Evolutionary conservation across 768 basidiomycete species (phyloP), one percentile per base, ranked within the genome.

Genomic region (Mycena albidolilacea): DNA sequence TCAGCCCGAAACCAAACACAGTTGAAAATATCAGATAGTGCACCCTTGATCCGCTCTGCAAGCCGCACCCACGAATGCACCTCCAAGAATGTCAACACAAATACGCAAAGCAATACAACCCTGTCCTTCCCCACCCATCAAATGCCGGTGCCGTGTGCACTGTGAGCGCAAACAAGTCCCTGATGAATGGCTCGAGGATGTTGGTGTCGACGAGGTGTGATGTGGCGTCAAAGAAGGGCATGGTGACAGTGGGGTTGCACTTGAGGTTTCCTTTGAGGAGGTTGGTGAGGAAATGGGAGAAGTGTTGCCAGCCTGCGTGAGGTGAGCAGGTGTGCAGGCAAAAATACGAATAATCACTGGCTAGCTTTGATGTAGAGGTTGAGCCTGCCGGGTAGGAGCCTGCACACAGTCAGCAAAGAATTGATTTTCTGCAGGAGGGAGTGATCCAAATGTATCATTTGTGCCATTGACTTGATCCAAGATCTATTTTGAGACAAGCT

Each of bases 371-470:
- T 54, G 58, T 62, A 62, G 4, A 73, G 21, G 10, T 61, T 14
- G 11, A 73, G 44, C 0, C 72, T 72, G 43, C 55, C 71, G 6
- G 69, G 64, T 69, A 71, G 4, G 59, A 61, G 23, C 75, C 74
- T 75, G 59, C 19, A 17, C 15, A n/a, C 5, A 3, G 6, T 35
- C 44, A 44, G 65, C 17, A 3, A 9, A n/a, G 17, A 52, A 9
- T 43, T 14, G 14, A 43, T 52, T 30, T 30, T 30, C 30, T 30
- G 4, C 30, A 4, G 30, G 30, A 5, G 17, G 9, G 3, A 6
- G 19, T 3, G 15, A 38, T 37, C 6, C n/a, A 38, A 35, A 58
- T 6, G 57, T 58, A 38, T 58, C 57, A 37, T 58, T 8, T 9
- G 14, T 37, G 14, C 57, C 57, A 14, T 9, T 9, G 8, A 38